Percentiles rank a stretch among this genome's conserved stretches.
Evolutionary conservation across 805 yeast genomes (phyloP).

Genomic region (Hanseniaspora taiwanica): DNA sequence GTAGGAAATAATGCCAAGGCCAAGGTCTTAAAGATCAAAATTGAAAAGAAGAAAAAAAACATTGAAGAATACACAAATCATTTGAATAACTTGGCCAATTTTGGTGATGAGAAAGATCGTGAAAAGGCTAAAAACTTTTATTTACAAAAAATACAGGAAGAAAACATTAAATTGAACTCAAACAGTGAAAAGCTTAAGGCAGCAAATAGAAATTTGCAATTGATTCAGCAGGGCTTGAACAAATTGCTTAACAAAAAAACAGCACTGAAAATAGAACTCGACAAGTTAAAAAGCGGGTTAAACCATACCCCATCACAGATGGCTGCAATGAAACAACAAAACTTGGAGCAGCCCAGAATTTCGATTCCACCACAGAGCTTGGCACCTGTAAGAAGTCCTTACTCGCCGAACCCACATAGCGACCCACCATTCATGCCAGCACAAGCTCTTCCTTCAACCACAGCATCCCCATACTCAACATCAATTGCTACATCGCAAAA

Average conservation of each 20-base stretch:
- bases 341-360: no score
- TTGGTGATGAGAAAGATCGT: not conserved
- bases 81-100: not conserved
- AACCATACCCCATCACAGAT: not conserved
- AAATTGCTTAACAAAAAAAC: not conserved
- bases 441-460: no score
- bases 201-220: constrained; percentile 1
- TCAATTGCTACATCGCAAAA: not conserved
- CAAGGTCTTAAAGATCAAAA: not conserved
- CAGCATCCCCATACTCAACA: not conserved
- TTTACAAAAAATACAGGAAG: not conserved
- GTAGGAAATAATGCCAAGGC: not conserved
- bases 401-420: no score
- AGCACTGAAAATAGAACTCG: not conserved
- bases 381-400: no score
- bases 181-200: not conserved
- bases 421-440: no score
- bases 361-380: no score
- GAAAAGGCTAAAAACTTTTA: not conserved
- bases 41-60: not conserved
- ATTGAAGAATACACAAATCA: not conserved
- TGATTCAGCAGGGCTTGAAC: not conserved
- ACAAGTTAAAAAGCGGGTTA: not conserved
- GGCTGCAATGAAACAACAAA: not conserved
- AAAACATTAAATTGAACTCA: not conserved